A percentile compares a stretch with the other conserved stretches of the same genome.
Conservation (phyloP, 1,284 basidiomycete species). For the Butyriboletus appendiculatus region DNA sequence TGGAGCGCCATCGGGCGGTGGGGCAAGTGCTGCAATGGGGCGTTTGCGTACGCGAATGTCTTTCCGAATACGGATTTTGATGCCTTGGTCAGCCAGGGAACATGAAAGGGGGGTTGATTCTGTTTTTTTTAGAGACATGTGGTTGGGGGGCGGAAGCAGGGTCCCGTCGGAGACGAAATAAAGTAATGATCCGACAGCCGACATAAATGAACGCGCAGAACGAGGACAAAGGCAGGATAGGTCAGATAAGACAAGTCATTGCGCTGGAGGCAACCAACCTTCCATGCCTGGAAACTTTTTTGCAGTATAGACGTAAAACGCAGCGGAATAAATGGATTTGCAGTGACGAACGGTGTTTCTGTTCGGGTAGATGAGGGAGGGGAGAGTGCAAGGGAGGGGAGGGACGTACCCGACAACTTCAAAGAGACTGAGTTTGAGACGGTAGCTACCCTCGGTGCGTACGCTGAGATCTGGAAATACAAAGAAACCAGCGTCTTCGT, state of each 20-base stretch:
- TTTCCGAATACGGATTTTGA: slow-evolving; percentile 91
- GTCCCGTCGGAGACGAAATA: slow-evolving; percentile 12
- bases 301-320: slow-evolving; percentile 90
- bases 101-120: slow-evolving; percentile 88
- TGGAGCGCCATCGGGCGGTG: slow-evolving; percentile 40
- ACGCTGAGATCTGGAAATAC: slow-evolving; percentile 89
- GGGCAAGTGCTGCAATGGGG: slow-evolving; percentile 45
- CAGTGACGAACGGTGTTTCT: slow-evolving; percentile 86
- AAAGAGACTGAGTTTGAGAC: slow-evolving; percentile 89
- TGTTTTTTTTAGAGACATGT: slow-evolving; percentile 31
- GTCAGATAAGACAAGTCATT: slow-evolving; percentile 26
- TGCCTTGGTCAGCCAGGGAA: slow-evolving; percentile 88
- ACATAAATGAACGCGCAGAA: slow-evolving; percentile 12
- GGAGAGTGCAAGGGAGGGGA: neutral
- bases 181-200: slow-evolving; percentile 25
- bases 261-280: slow-evolving; percentile 47
- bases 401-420: slow-evolving; percentile 85
- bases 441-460: slow-evolving; percentile 83
- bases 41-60: slow-evolving; percentile 81
- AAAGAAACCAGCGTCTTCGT: slow-evolving; percentile 88
- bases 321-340: slow-evolving; percentile 83
- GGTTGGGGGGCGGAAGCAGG: slow-evolving; percentile 1
- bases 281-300: slow-evolving; percentile 96
- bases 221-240: slow-evolving; percentile 11
- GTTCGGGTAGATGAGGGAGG: slow-evolving; percentile 11